Base-by-base conservation (phyloP, 768 basidiomycete species). In the Psilocybe sp. region DNA sequence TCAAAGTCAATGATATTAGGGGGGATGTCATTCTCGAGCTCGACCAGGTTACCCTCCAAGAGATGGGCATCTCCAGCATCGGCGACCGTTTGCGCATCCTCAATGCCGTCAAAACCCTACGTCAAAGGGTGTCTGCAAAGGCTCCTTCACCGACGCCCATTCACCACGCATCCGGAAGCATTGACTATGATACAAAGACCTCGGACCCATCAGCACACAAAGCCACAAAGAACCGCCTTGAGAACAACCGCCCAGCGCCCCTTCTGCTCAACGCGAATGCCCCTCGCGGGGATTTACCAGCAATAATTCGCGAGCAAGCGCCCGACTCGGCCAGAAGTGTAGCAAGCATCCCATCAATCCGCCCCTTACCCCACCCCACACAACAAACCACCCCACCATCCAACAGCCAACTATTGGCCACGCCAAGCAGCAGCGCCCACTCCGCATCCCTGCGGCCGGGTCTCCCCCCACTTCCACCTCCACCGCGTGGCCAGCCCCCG, bases 21-120 rank as follows among this genome's bases (percentile, higher is more conserved):
- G 94, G 96, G 5, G 88, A 92, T 62, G 85, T 99, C 16, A 70
- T 99, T 14, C 76, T 98, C 44, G 97, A 99, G 55, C 72, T 98
- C 40, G 96, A 98, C 62, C 90, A 94, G 66, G 67, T 73, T 6
- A 87, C 84, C 2, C 71, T 99, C 44, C 91, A 86, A 64, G 97
- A 99, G 69, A 90, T 98, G 83, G 89, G 89, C 12, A 80, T 99
- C 23, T 60, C 75, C 31, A 92, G 87, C 67, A 87, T 99, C 37
- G 97, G 97, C 10, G 97, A 99, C 68, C 75, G 95, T 43, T 81
- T 98, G 7, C 80, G 92, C 62, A 88, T 99, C 44, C 61, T 92
- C 15, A 87, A 82, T 50, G 96, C 85, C 1, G 88, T 99, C 52
- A 94, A 93, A 63, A 64, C 71, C 5, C 74, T 98, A 13, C 74